Evolutionary conservation across 2,329 filamentous ascomycete species (phyloP), one percentile per base, ranked within the genome.

Genomic region (Fusarium compactum): DNA sequence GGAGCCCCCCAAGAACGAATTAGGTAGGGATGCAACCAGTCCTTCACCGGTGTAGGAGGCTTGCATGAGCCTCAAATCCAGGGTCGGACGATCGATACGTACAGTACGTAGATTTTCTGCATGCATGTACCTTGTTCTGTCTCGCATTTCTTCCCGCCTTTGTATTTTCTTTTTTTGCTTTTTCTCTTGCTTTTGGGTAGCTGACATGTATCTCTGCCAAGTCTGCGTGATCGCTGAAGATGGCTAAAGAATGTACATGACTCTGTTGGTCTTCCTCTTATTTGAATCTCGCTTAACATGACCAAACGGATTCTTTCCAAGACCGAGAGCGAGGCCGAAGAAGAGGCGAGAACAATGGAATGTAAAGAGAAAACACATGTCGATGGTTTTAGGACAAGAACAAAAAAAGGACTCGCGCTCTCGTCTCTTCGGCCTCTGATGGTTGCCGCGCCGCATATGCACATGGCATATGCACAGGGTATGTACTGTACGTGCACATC

Each of bases 51-150:
- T 70, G 67, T 40, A 67, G 47, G 29, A 43, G 22, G n/a, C 40
- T 30, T 68, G 67, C 67, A 70, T 70, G 58, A 68, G 67, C 52
- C 67, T 70, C 56, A 69, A 50, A 55, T 27, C 34, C 57, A 57
- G 67, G 38, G 50, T 32, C 27, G 45, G 47, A 16, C 56, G 29
- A 27, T 51, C 6, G 12, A 29, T 20, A 53, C 34, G 38, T 30
- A 16, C 16, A 24, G 16, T 18, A 16, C 27, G 16, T 25, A 51
- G 20, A 20, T 51, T 45, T 29, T 50, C 20, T 32, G 22, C 30
- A 30, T 54, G 22, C 30, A n/a, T 54, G 30, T 54, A 24, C 44
- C 32, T 29, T 45, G 29, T 25, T 46, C 20, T 58, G 29, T 32
- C 25, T 45, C 25, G 50, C 18, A 50, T 40, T 6, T 9, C 20